phyloP scores from a whole-genome alignment of 1,284 basidiomycete genomes.

The Trametes sp. region DNA sequence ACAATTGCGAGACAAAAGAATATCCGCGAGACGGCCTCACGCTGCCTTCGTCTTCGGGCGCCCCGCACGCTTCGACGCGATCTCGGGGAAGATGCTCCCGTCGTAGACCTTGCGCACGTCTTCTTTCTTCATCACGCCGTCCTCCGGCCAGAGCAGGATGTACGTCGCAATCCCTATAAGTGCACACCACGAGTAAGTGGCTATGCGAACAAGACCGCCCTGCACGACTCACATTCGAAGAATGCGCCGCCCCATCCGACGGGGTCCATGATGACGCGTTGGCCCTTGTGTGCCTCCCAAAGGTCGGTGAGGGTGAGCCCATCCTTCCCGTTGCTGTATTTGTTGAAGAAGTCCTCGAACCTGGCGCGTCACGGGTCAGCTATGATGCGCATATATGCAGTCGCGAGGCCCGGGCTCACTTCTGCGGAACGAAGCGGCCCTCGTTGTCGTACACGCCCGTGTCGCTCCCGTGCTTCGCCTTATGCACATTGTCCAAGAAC shows the following conservation, averaged over 20 bases:
- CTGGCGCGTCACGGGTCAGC: slow-evolving; percentile 10
- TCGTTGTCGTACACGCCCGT: slow-evolving; percentile 53
- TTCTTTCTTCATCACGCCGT: slow-evolving; percentile 55
- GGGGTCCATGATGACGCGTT: slow-evolving; percentile 46
- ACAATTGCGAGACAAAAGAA: no score
- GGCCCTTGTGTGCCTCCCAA: slow-evolving; percentile 40
- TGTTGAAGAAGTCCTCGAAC: slow-evolving; percentile 52
- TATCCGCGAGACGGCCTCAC: no score
- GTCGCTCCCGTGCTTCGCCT: slow-evolving; percentile 56
- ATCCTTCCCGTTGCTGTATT: slow-evolving; percentile 35
- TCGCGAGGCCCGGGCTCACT: slow-evolving; percentile 19
- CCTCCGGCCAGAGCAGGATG: slow-evolving; percentile 54
- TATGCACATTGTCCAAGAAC: slow-evolving; percentile 50
- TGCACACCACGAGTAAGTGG: background rate
- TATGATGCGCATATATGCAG: background rate
- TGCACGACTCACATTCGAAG: slow-evolving; percentile 44
- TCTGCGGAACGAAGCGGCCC: slow-evolving; percentile 49
- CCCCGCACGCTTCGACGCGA: slow-evolving; percentile 26
- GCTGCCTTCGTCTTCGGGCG: slow-evolving; percentile 18
- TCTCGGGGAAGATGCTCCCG: slow-evolving; percentile 43
- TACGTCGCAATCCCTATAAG: slow-evolving; percentile 54
- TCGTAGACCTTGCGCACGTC: slow-evolving; percentile 57
- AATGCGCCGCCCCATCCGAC: slow-evolving; percentile 44
- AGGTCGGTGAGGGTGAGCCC: slow-evolving; percentile 32
- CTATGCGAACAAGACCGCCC: background rate